Evolutionary conservation across 306 rosid genomes (phyloP).

Genomic region (Abrus precatorius): DNA sequence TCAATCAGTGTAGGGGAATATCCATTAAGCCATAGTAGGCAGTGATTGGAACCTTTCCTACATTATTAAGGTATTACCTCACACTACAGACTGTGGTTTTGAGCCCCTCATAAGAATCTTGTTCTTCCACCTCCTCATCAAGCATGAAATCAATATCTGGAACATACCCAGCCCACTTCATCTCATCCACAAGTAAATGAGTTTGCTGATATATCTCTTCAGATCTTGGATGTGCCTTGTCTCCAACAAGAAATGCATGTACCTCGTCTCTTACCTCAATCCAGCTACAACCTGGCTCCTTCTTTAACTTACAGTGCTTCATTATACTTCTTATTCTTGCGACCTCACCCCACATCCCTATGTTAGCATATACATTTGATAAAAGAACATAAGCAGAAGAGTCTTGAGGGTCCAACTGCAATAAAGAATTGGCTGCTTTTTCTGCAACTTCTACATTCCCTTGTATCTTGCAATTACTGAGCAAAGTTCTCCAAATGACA

Average conservation of each 20-base stretch:
- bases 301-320: slow-evolving; percentile 69
- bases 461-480: slow-evolving; percentile 76
- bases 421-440: slow-evolving; percentile 63
- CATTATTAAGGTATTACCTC: slow-evolving; percentile 14
- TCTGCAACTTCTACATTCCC: slow-evolving; percentile 86
- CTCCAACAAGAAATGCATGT: slow-evolving; percentile 80
- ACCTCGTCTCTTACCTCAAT: slow-evolving; percentile 85
- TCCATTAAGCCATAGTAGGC: slow-evolving; percentile 7
- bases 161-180: slow-evolving; percentile 67
- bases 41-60: slow-evolving; percentile 14
- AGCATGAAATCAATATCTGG: slow-evolving; percentile 55
- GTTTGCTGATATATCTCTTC: slow-evolving; percentile 69
- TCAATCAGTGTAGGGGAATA: background rate
- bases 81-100: slow-evolving; percentile 20
- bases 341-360: slow-evolving; percentile 83
- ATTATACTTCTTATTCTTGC: slow-evolving; percentile 73
- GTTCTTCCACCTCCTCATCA: slow-evolving; percentile 59
- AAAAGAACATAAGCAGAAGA: slow-evolving; percentile 78
- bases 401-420: slow-evolving; percentile 80
- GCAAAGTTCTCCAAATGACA: slow-evolving; percentile 86
- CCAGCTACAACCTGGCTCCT: slow-evolving; percentile 98
- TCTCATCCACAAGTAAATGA: slow-evolving; percentile 69
- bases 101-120: slow-evolving; percentile 46
- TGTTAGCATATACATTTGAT: slow-evolving; percentile 76
- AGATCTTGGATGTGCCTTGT: slow-evolving; percentile 87